These are phyloP conservation scores for Heliocybe sulcata DNA, from an alignment of 1,284 basidiomycete species.

Conservation along the genomic window DNA sequence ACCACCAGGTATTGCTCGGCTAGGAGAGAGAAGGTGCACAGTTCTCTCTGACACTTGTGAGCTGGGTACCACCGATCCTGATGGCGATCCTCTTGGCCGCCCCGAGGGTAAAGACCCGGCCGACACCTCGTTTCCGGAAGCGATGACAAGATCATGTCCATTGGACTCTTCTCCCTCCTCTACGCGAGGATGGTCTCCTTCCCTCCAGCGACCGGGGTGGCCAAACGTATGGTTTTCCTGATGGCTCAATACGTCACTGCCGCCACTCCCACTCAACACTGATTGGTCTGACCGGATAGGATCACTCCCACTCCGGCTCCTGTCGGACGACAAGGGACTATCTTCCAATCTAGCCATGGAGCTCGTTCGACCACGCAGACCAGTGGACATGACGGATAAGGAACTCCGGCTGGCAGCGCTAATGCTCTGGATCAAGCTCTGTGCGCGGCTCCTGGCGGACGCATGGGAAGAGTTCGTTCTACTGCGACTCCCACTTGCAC, in stretches of 20 bases:
- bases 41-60: slow-evolving; percentile 15
- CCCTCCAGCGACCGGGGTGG: slow-evolving; percentile 26
- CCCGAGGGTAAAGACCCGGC: slow-evolving; percentile 8
- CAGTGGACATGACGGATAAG: slow-evolving; percentile 45
- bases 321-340: slow-evolving; percentile 18
- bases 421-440: slow-evolving; percentile 59
- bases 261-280: slow-evolving; percentile 20
- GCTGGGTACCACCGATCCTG: slow-evolving; percentile 12
- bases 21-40: slow-evolving; percentile 6
- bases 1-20: slow-evolving; percentile 6
- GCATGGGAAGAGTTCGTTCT: slow-evolving; percentile 9
- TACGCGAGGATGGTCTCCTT: slow-evolving; percentile 18
- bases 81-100: slow-evolving; percentile 13
- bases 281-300: slow-evolving; percentile 19
- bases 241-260: slow-evolving; percentile 39
- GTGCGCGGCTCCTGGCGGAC: slow-evolving; percentile 29
- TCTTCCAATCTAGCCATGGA: slow-evolving; percentile 56
- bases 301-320: slow-evolving; percentile 12
- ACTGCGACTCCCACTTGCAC: slow-evolving; percentile 5
- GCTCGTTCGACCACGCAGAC: slow-evolving; percentile 38
- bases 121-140: slow-evolving; percentile 8
- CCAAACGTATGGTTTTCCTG: slow-evolving; percentile 70
- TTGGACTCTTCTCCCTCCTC: slow-evolving; percentile 21
- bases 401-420: slow-evolving; percentile 54
- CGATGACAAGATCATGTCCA: slow-evolving; percentile 12